Percentiles rank a stretch among this genome's conserved stretches.
Conservation (phyloP, 192 early-diverging fungal genomes). For the Coemansia sp. region DNA sequence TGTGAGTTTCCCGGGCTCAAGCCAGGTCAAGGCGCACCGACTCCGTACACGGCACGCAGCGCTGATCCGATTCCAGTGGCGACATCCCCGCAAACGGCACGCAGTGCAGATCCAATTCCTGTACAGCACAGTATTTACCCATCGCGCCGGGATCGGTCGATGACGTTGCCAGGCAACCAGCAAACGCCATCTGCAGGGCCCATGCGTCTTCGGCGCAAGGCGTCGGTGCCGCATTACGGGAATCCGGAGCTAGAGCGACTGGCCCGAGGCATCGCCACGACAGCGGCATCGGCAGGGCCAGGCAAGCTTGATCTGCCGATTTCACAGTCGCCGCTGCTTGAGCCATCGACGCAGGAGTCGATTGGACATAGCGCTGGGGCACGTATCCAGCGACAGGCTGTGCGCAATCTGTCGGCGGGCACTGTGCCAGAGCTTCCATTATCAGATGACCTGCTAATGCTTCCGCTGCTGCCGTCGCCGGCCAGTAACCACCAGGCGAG, state of each 20-base stretch:
- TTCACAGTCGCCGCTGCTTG: slow-evolving; percentile 37
- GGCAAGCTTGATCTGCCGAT: slow-evolving; percentile 16
- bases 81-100: neutral
- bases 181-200: neutral
- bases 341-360: slow-evolving; percentile 13
- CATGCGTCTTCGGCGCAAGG: slow-evolving; percentile 13
- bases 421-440: neutral
- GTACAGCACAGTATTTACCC: neutral
- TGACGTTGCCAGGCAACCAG: slow-evolving; percentile 33
- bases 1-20: neutral
- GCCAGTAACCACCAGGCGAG: slow-evolving; percentile 15
- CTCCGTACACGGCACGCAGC: neutral
- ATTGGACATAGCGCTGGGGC: slow-evolving; percentile 29
- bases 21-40: neutral
- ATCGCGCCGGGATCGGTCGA: slow-evolving; percentile 40
- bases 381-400: slow-evolving; percentile 42
- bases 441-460: neutral
- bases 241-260: slow-evolving; percentile 1
- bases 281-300: slow-evolving; percentile 4
- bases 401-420: slow-evolving; percentile 29
- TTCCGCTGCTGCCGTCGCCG: slow-evolving; percentile 24
- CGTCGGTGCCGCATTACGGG: slow-evolving; percentile 9
- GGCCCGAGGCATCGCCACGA: slow-evolving; percentile 7
- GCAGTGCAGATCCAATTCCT: neutral
- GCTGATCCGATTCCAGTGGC: neutral